Evolutionary conservation across 176 grass and related monocot genomes (phyloP), one percentile per base, ranked within the genome.

Genomic region (Aegilops tauschii): DNA sequence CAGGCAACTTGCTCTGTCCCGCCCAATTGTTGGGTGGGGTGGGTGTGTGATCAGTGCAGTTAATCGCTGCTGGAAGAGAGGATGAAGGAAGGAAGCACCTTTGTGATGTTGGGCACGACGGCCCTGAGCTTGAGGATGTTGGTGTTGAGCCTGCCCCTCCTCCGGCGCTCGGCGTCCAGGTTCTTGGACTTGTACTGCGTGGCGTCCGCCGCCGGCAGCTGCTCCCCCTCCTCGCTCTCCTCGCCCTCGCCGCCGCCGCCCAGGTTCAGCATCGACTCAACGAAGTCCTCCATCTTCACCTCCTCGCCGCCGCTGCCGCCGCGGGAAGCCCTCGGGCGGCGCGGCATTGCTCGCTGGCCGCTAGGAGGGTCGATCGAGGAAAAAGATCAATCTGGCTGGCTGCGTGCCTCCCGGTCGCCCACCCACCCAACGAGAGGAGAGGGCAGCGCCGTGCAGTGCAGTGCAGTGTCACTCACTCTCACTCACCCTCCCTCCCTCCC

Each of bases 51-150:
- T 76, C 37, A 34, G 37, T 47, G 54, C 5, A 62, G 9, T 14
- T 64, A 21, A 44, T 75, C 27, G 10, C 27, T 82, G 28, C 11
- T 31, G n/a, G 45, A 45, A 54, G 50, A 54, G 50, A 20, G 50
- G 35, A 40, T 65, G 56, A 32, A 66, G 25, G 61, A 6, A 3
- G 6, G 61, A 34, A 9, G 73, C 72, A 81, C 94, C 93, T 98
- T 98, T 54, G 97, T 98, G 86, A 98, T 98, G 72, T 87, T 94
- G 12, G 97, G 97, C 25, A 98, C 97, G 44, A 94, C 86, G 59
- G 92, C 78, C 87, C 97, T 81, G 74, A 98, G 97, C 18, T 59
- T 69, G 75, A 98, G 90, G 65, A 98, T 91, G 80, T 94, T 98
- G 59, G n/a, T 70, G 82, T 98, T 96, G 86, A 98, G 97, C 88